These are phyloP conservation scores for Singerocomus inundabilis DNA, from an alignment of 1,284 basidiomycete species.

Conservation along the genomic window DNA sequence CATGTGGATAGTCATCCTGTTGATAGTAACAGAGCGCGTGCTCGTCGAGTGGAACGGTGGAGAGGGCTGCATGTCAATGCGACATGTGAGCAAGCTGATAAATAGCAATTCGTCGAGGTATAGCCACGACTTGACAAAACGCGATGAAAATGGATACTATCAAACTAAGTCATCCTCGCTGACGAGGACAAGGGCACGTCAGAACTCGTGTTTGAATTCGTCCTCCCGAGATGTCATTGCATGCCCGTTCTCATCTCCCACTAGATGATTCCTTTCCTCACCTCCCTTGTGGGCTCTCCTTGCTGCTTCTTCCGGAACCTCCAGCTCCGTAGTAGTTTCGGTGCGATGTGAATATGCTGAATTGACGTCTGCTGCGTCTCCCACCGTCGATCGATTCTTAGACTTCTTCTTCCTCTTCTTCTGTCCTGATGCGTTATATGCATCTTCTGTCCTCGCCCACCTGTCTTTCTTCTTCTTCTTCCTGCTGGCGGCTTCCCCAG, in stretches of 20 bases:
- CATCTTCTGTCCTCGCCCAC: constrained; percentile 81
- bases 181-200: constrained; percentile 9
- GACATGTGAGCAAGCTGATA: not conserved
- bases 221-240: constrained; percentile 26
- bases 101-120: constrained; percentile 2
- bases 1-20: too few relatives aligned
- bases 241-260: constrained; percentile 19
- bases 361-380: constrained; percentile 41
- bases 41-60: too few relatives aligned
- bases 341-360: constrained; percentile 41
- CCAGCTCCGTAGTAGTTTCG: constrained; percentile 50
- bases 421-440: constrained; percentile 54
- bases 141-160: constrained; percentile 13
- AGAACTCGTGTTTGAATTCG: constrained; percentile 51
- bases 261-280: constrained; percentile 13
- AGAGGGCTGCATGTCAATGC: too few relatives aligned
- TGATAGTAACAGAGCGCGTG: too few relatives aligned
- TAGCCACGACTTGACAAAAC: too few relatives aligned
- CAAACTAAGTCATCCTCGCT: not conserved
- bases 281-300: constrained; percentile 58
- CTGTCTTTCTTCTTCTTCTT: constrained; percentile 79
- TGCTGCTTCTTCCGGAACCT: constrained; percentile 63
- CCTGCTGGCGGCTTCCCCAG: constrained; percentile 47
- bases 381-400: constrained; percentile 48
- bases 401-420: constrained; percentile 54